These are phyloP conservation scores for Nemania bipapillata DNA, from an alignment of 2,329 filamentous ascomycete genomes.

Conservation along the genomic window DNA sequence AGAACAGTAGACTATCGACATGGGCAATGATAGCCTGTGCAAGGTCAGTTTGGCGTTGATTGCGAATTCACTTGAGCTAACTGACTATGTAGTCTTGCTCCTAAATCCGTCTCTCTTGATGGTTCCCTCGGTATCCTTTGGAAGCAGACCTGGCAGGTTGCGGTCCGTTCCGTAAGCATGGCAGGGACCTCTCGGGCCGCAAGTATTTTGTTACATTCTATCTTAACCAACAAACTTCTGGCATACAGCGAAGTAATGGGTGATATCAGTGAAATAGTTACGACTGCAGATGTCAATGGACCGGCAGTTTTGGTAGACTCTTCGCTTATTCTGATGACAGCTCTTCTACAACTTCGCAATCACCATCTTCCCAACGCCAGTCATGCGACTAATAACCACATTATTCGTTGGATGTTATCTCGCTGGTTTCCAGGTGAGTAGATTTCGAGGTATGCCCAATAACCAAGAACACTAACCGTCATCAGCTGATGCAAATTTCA, in stretches of 20 bases:
- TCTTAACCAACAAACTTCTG: constrained; percentile 74
- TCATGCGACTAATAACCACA: constrained; percentile 73
- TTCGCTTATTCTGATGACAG: constrained; percentile 76
- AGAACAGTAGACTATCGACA: constrained; percentile 72
- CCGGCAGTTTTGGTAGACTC: constrained; percentile 83
- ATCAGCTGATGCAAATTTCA: constrained; percentile 73
- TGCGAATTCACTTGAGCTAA: constrained; percentile 27
- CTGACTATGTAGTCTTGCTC: constrained; percentile 57
- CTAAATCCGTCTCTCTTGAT: constrained; percentile 56
- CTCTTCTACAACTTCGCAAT: constrained; percentile 73
- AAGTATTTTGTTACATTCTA: constrained; percentile 74
- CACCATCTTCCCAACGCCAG: constrained; percentile 75
- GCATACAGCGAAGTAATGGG: constrained; percentile 74
- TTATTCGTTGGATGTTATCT: constrained; percentile 83
- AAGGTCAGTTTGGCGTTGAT: constrained; percentile 64
- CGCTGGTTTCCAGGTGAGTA: constrained; percentile 82
- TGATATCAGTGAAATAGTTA: constrained; percentile 76
- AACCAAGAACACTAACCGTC: constrained; percentile 38
- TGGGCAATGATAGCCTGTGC: constrained; percentile 89
- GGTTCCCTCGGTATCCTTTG: constrained; percentile 64
- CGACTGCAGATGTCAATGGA: constrained; percentile 82
- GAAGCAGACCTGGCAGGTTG: constrained; percentile 80
- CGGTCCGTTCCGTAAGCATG: constrained; percentile 75
- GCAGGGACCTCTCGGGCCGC: constrained; percentile 78
- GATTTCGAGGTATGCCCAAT: constrained; percentile 22